These are phyloP conservation scores for Claviceps maximensis DNA, from an alignment of 2,329 filamentous ascomycete species.

Conservation along the genomic window DNA sequence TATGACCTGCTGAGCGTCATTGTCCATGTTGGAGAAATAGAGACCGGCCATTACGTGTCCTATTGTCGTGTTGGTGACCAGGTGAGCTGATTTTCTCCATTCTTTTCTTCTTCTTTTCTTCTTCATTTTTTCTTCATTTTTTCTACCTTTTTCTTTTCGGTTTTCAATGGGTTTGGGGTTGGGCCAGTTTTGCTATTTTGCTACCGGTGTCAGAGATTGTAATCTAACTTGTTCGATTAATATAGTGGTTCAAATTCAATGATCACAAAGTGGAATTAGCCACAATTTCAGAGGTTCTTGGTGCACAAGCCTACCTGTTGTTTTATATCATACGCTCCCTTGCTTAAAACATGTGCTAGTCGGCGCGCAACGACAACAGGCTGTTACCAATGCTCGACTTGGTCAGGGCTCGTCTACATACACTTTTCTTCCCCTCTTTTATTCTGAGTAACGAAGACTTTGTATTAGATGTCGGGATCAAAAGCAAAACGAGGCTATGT, in stretches of 20 bases:
- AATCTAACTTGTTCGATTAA: not conserved
- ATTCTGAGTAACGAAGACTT: not conserved
- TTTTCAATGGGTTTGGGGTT: too few species aligned
- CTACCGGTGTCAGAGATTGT: slow-evolving; percentile 3
- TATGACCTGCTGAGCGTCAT: slow-evolving; percentile 86
- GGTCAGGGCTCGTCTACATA: not conserved
- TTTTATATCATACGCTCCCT: slow-evolving; percentile 67
- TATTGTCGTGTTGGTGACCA: slow-evolving; percentile 72
- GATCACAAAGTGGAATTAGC: slow-evolving; percentile 85
- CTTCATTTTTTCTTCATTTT: too few species aligned
- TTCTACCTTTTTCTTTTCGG: too few species aligned
- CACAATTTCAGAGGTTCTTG: slow-evolving; percentile 70
- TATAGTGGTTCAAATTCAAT: slow-evolving; percentile 87
- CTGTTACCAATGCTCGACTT: not conserved
- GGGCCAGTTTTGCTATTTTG: not conserved
- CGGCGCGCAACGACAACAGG: not conserved
- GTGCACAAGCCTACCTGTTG: slow-evolving; percentile 76
- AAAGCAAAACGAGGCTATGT: not conserved
- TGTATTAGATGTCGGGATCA: not conserved
- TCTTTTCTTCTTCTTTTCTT: too few species aligned
- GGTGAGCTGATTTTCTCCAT: slow-evolving; percentile 17
- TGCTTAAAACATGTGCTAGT: slow-evolving; percentile 14
- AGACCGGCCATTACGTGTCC: slow-evolving; percentile 85
- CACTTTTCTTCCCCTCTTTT: not conserved
- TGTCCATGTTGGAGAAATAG: slow-evolving; percentile 85